These are phyloP conservation scores for Pisolithus orientalis DNA, from an alignment of 768 basidiomycete genomes.

Conservation along the genomic window DNA sequence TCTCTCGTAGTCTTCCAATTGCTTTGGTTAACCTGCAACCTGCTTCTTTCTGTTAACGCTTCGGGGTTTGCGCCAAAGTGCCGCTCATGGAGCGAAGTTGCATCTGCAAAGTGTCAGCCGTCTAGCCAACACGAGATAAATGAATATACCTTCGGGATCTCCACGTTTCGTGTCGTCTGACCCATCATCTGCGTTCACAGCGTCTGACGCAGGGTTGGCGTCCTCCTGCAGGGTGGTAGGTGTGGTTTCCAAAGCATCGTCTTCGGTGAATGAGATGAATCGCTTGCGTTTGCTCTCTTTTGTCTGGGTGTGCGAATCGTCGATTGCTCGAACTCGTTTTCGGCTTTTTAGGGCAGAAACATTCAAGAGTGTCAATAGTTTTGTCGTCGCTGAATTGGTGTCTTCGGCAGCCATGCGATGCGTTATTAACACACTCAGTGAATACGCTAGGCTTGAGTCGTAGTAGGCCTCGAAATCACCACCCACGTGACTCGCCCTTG, in stretches of 20 bases:
- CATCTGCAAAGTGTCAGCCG: conserved; percentile 4
- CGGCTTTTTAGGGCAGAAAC: conserved; percentile 73
- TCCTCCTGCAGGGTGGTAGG: neutral
- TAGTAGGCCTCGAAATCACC: no score
- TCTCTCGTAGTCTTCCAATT: conserved; percentile 51
- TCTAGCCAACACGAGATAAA: neutral
- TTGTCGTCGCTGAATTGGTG: conserved; percentile 59
- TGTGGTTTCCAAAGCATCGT: conserved; percentile 6
- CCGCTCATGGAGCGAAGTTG: conserved; percentile 51
- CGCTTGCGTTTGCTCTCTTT: conserved; percentile 68
- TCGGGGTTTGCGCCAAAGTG: conserved; percentile 66
- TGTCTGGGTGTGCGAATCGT: conserved; percentile 34
- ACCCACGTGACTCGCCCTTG: no score
- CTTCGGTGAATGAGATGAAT: conserved; percentile 28
- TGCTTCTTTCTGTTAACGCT: conserved; percentile 43
- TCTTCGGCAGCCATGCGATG: conserved; percentile 22
- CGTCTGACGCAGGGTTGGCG: conserved; percentile 1
- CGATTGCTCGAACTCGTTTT: conserved; percentile 44
- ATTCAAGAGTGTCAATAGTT: conserved; percentile 83
- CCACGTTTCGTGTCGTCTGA: conserved; percentile 27
- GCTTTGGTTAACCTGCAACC: conserved; percentile 46
- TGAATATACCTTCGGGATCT: conserved; percentile 12
- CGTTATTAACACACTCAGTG: neutral
- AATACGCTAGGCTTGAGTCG: no score
- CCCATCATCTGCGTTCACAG: conserved; percentile 23